Evolutionary conservation across 2,329 filamentous ascomycete genomes (phyloP).

Genomic region (Apiospora marii): DNA sequence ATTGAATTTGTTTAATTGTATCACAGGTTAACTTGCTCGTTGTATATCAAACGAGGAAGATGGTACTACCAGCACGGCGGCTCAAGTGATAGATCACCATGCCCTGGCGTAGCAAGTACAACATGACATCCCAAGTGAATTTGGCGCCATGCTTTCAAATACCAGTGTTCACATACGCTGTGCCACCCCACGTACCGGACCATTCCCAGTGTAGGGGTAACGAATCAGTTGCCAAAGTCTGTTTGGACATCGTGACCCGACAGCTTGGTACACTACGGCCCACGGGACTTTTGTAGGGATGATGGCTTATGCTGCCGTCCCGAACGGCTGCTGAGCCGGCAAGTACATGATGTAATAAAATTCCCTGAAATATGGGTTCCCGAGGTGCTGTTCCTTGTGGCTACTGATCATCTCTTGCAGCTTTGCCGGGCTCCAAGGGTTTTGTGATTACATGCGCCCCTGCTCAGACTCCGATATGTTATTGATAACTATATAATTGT

Average conservation of each 20-base stretch:
- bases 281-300: constrained; percentile 1
- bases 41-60: background rate
- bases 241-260: constrained; percentile 4
- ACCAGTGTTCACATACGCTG: background rate
- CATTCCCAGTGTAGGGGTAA: constrained; percentile 10
- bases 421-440: background rate
- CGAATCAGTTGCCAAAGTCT: constrained; percentile 8
- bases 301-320: constrained; percentile 4
- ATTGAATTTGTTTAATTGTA: background rate
- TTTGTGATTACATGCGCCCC: background rate
- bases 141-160: background rate
- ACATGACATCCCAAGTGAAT: background rate
- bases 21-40: background rate
- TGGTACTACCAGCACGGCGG: background rate
- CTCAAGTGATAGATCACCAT: background rate
- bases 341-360: background rate
- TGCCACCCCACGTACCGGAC: constrained; percentile 1
- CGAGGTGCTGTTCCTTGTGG: background rate
- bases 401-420: background rate
- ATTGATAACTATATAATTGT: background rate
- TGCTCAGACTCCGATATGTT: background rate
- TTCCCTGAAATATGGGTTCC: background rate
- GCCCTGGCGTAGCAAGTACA: background rate
- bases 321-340: background rate
- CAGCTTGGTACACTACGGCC: constrained; percentile 12